phyloP scores from a whole-genome alignment of 2,329 filamentous ascomycete species.

The Keithomyces neogunnii region DNA sequence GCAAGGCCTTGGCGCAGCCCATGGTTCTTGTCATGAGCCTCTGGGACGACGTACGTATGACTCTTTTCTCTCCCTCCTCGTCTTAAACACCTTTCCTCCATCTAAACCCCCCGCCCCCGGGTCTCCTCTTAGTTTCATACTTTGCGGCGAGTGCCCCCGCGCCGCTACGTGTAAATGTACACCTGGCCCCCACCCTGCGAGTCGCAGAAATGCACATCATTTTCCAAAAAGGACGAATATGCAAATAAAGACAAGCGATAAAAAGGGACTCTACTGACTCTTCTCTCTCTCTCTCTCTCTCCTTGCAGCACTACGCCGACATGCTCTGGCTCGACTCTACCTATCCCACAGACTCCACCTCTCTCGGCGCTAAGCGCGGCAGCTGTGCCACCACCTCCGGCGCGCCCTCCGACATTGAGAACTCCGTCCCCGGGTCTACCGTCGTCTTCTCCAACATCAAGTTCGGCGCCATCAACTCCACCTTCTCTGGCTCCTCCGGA shows the following conservation, averaged over 20 bases:
- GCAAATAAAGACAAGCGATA: background rate
- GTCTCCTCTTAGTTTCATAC: no score
- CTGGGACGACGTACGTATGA: constrained; percentile 48
- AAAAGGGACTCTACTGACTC: background rate
- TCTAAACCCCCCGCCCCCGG: no score
- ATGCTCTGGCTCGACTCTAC: constrained; percentile 70
- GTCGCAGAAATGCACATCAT: no score
- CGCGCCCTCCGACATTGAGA: constrained; percentile 40
- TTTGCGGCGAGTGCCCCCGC: no score
- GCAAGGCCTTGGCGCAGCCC: constrained; percentile 28
- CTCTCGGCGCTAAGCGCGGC: constrained; percentile 44
- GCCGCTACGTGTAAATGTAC: no score
- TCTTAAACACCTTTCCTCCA: no score
- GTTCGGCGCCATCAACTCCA: constrained; percentile 46
- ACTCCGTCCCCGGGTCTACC: constrained; percentile 33
- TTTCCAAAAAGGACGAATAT: background rate
- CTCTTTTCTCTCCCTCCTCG: no score
- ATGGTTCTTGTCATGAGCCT: constrained; percentile 43
- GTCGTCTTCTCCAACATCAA: constrained; percentile 53
- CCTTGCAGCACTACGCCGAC: constrained; percentile 43
- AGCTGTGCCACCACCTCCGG: constrained; percentile 44
- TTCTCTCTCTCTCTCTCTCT: no score
- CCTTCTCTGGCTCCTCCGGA: constrained; percentile 22
- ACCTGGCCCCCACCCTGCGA: no score
- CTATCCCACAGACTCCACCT: constrained; percentile 43